phyloP scores from a whole-genome alignment of 2,329 filamentous ascomycete species.

The Penicillium sp. region DNA sequence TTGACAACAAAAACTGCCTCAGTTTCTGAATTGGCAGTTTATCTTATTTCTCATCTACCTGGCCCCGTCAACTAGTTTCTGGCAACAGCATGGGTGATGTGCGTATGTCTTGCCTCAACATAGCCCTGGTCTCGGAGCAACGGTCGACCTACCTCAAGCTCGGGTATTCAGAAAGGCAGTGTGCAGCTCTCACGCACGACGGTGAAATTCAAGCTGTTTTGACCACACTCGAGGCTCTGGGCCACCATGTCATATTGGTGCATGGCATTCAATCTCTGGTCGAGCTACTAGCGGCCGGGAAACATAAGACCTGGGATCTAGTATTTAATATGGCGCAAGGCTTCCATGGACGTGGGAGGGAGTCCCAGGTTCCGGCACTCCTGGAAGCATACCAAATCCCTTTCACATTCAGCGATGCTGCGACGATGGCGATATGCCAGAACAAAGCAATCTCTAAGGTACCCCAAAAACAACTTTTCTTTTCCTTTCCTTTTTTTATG shows the following conservation, averaged over 20 bases:
- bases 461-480: no score
- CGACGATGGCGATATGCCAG: conserved; percentile 21
- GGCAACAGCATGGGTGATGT: conserved; percentile 1
- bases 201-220: conserved; percentile 14
- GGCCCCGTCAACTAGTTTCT: no score
- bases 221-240: conserved; percentile 10
- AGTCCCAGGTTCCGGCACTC: conserved; percentile 26
- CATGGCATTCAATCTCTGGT: conserved; percentile 17
- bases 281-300: conserved; percentile 13
- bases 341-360: conserved; percentile 21
- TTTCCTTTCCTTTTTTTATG: no score
- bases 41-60: no score
- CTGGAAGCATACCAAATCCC: conserved; percentile 29
- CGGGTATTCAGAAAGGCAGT: conserved; percentile 14
- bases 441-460: conserved; percentile 26
- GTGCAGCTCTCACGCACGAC: conserved; percentile 17
- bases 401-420: conserved; percentile 23
- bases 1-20: no score
- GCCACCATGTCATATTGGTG: conserved; percentile 15
- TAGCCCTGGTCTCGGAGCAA: conserved; percentile 16
- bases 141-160: conserved; percentile 11
- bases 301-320: conserved; percentile 24
- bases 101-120: conserved; percentile 1
- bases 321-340: conserved; percentile 27
- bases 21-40: no score